Evolutionary conservation across 2,329 filamentous ascomycete genomes (phyloP), one percentile per base, ranked within the genome.

Genomic region (Sclerotinia minor): DNA sequence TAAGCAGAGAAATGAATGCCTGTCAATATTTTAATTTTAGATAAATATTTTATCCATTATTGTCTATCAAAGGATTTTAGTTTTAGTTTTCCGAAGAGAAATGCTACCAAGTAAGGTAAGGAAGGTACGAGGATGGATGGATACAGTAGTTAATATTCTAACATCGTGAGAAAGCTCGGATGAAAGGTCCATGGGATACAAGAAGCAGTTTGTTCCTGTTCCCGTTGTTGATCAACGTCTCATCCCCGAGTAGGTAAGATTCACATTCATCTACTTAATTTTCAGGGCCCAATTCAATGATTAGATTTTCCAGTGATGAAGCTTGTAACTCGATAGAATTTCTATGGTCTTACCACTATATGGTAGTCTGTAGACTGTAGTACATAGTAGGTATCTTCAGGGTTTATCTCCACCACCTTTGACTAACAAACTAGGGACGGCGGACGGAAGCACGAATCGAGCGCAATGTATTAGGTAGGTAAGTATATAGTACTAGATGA

Each of bases 191-290:
- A 54, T 35, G 52, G 29, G 35, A n/a, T 24, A 57, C 53, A n/a
- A 38, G 29, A 57, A 55, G 32, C 53, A 24, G 53, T 57, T 57
- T 57, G 52, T 54, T 54, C 29, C 8, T 41, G 53, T 38, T 55
- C 29, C 53, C 32, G 53, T 55, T 55, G 32, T 38, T 55, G 53
- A 54, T 54, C 52, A 54, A 54, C 52, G 52, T 54, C 52, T 54
- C 52, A 54, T 54, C 52, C 52, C 29, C 52, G 52, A 54, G 52
- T 38, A 55, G 35, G 52, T 38, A 55, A 38, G 53, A 55, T 38
- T 38, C 21, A 17, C n/a, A 38, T 55, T 21, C 53, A 8, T 35
- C 8, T 35, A 35, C 11, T 38, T 3, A 17, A 38, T 55, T 29
- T 35, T 13, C 4, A 50, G 24, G n/a, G 19, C 11, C 32, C 13